Base-by-base conservation (phyloP, 805 yeast species). In the Lipomyces chichibuensis region DNA sequence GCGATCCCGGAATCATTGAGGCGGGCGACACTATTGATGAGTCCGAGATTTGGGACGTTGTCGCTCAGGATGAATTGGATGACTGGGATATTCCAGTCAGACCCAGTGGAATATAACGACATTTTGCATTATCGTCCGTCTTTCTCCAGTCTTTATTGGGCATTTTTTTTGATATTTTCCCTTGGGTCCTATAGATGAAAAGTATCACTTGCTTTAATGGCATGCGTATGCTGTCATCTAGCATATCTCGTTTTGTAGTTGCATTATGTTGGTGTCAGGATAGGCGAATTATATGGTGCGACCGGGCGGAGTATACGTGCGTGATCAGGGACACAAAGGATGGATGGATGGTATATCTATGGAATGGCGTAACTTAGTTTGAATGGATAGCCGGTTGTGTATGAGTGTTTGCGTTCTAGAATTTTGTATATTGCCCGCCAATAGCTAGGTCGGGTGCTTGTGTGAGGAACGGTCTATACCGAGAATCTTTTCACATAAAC, bases 1-100 rank as follows among this genome's bases (percentile, higher is more conserved):
- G 13, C 25, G 13, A 43, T 43, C 52, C 13, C 27, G 33, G 7
- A 25, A 25, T 59, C 29, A 25, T 32, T 14, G 51, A 35, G 0
- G 53, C 35, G 3, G 60, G n/a, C 20, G 29, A 59, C 20, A 43
- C 25, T 37, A 17, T 25, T n/a, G 49, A 51, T 27, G 55, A 46
- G n/a, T 23, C 32, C 13, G 43, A 29, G 20, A n/a, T 51, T 4
- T 51, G 62, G 62, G 62, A 59, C 17, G 49, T 59, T n/a, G 56
- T 59, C 29, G 51, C 62, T 17, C 27, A 49, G 20, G 57, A 59
- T 46, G 62, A 59, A 23, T 29, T 54, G 32, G 55, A 46, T 25
- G 46, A 49, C n/a, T 52, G 55, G 55, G 55, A 52, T 9, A 8
- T 52, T n/a, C n/a, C 55, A 5, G 55, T 52, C 55, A 13, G 55